These are phyloP conservation scores for Trichaptum fuscoviolaceum DNA, from an alignment of 768 basidiomycete genomes.

Conservation along the genomic window DNA sequence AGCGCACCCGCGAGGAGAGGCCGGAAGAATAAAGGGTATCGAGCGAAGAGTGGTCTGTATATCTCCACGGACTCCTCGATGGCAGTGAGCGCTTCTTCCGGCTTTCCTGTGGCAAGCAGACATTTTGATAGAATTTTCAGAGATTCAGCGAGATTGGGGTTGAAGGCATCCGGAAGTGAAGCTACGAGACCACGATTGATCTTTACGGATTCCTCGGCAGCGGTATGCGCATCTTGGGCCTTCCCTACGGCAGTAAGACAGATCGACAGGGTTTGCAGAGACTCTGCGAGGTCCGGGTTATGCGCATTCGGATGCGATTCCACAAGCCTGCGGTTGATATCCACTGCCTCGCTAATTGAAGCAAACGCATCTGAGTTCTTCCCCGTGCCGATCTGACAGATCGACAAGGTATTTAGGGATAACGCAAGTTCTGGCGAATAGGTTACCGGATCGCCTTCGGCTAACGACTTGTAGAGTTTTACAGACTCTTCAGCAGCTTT, in stretches of 20 bases:
- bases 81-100: neutral
- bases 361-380: neutral
- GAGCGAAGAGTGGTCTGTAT: neutral
- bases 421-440: slow-evolving; percentile 7
- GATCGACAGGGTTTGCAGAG: neutral
- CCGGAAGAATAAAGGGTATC: neutral
- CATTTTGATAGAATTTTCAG: neutral
- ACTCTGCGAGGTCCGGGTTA: neutral
- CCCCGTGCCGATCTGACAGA: neutral
- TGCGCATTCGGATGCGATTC: neutral
- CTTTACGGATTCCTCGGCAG: slow-evolving; percentile 7
- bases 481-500: neutral
- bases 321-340: neutral
- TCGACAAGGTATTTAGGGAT: slow-evolving; percentile 8
- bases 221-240: slow-evolving; percentile 6
- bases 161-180: neutral
- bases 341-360: neutral
- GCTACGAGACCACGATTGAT: neutral
- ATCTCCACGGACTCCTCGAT: neutral
- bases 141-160: neutral
- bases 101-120: neutral
- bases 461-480: neutral
- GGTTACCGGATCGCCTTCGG: neutral
- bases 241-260: neutral
- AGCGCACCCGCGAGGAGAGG: slow-evolving; percentile 5